phyloP scores from a whole-genome alignment of 305 asterid genomes.

The Solanum hybrid region DNA sequence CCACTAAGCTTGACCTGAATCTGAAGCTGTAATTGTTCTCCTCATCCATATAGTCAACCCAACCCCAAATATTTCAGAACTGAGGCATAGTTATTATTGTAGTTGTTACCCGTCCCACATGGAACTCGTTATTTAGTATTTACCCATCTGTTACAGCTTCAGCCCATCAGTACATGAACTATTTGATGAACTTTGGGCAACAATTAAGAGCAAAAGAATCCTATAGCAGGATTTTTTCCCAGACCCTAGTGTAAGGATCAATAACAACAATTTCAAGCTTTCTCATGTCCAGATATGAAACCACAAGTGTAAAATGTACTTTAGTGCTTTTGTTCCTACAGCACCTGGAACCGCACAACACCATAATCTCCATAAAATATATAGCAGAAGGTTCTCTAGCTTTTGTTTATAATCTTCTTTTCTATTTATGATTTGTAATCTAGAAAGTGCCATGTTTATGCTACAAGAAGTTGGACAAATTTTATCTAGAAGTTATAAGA shows the following conservation, averaged over 20 bases:
- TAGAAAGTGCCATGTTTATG: neutral
- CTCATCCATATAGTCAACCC: neutral
- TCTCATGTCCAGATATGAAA: conserved; percentile 2
- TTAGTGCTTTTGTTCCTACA: neutral
- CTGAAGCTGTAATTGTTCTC: conserved; percentile 46
- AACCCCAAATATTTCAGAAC: neutral
- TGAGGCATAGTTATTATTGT: neutral
- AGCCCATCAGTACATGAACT: conserved; percentile 6
- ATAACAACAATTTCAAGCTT: neutral
- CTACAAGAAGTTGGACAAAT: neutral
- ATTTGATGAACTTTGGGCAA: neutral
- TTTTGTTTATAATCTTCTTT: neutral
- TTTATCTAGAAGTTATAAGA: neutral
- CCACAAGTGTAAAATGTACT: neutral
- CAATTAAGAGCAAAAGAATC: neutral
- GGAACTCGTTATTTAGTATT: neutral
- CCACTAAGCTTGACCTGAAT: conserved; percentile 45
- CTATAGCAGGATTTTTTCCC: neutral
- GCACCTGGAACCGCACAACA: conserved; percentile 1
- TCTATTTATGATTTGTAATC: neutral
- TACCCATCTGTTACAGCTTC: conserved; percentile 9
- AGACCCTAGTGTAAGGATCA: neutral
- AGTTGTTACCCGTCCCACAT: conserved; percentile 9
- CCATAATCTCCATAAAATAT: neutral
- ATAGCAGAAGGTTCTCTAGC: neutral